Evolutionary conservation across 352 stramenopile genomes (phyloP), one percentile per base, ranked within the genome.

Genomic region (Phytophthora tentaculata): DNA sequence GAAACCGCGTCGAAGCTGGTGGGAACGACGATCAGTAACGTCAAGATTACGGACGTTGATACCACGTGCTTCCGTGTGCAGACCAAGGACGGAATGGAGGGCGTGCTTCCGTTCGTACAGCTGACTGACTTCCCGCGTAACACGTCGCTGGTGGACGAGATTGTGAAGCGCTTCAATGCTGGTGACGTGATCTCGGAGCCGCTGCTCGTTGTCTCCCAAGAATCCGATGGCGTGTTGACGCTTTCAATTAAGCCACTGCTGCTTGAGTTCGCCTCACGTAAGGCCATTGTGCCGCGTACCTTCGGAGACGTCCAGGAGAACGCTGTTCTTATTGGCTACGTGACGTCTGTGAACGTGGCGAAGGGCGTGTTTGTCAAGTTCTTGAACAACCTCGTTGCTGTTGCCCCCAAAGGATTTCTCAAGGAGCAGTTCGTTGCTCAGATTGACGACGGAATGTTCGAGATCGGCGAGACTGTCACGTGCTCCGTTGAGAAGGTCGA

Each of bases 361-460:
- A 90, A 89, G 54, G 86, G 89, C 12, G 88, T 97, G 26, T 97
- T 97, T 55, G 83, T 97, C 20, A 91, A 90, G 55, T 96, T 97
- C 56, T 71, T 97, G 39, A 95, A 95, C 76, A 89, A 96, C 69
- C 71, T 96, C 3, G 90, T 91, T 16, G 87, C 85, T 2, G 67
- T 97, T 5, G 85, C 88, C 2, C 89, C 88, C 0, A 96, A 95
- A 73, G 82, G 76, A 5, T 94, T 85, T 37, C 55, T 96, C 45
- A 89, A 80, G 48, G 78, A 94, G 60, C 81, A 88, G 68, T 96
- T 92, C 24, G 74, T 94, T 26, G 67, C 80, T 1, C 65, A 88
- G 19, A 80, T 94, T 43, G 75, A 89, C 5, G 84, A 94, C 24
- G 84, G 78, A 4, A 73, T 90, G 53, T 96, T 96, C 48, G 84